Conservation (phyloP, 192 early-diverging fungal genomes). For the Tieghemiomyces parasiticus region DNA sequence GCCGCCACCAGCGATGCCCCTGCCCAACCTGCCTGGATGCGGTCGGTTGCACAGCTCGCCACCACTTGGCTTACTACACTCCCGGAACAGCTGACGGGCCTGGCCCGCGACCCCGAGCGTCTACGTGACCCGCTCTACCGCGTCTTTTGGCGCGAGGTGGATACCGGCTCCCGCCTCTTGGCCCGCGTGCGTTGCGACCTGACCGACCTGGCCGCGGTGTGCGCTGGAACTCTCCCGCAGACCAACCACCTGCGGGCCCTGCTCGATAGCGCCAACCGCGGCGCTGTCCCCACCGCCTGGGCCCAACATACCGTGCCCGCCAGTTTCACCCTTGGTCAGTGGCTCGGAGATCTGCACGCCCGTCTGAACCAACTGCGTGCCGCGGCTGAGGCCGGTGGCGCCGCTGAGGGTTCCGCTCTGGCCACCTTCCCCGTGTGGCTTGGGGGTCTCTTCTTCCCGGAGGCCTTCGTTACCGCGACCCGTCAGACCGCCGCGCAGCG, state of each 20-base stretch:
- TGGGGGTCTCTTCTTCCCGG: slow-evolving; percentile 75
- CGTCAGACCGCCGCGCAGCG: slow-evolving; percentile 68
- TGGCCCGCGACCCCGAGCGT: slow-evolving; percentile 1
- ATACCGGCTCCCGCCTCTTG: slow-evolving; percentile 42
- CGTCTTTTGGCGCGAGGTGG: slow-evolving; percentile 70
- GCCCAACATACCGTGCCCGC: slow-evolving; percentile 42
- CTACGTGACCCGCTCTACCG: slow-evolving; percentile 52
- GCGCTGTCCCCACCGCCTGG: slow-evolving; percentile 59
- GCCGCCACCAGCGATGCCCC: slow-evolving; percentile 14
- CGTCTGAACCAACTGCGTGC: slow-evolving; percentile 47
- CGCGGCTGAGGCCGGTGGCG: slow-evolving; percentile 23
- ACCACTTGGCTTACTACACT: slow-evolving; percentile 40
- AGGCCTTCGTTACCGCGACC: slow-evolving; percentile 85
- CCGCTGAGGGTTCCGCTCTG: slow-evolving; percentile 1
- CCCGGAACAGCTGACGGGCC: slow-evolving; percentile 19
- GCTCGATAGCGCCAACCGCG: slow-evolving; percentile 49
- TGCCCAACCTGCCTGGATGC: slow-evolving; percentile 64
- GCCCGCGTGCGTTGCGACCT: slow-evolving; percentile 50
- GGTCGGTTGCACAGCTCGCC: slow-evolving; percentile 32
- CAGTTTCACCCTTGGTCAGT: slow-evolving; percentile 40
- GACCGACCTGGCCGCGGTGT: slow-evolving; percentile 40
- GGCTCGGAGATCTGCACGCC: slow-evolving; percentile 55
- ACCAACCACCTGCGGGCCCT: slow-evolving; percentile 74
- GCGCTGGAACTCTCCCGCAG: slow-evolving; percentile 64
- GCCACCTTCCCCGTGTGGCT: slow-evolving; percentile 47